phyloP scores from a whole-genome alignment of 257 asterid genomes.

The Haberlea rhodopensis region DNA sequence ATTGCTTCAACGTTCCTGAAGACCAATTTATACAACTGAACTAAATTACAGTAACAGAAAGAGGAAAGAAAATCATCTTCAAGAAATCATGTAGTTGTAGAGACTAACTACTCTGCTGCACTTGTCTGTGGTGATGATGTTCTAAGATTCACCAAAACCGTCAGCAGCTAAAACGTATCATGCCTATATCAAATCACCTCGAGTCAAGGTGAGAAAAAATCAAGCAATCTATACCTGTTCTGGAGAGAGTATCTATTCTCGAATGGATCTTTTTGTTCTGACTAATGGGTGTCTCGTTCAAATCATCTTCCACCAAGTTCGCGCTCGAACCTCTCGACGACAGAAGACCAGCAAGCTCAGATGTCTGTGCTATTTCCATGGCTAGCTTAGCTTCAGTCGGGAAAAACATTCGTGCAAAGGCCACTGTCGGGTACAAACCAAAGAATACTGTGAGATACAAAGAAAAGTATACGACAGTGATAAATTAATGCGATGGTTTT shows the following conservation, averaged over 20 bases:
- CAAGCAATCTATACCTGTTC: constrained; percentile 48
- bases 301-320: constrained; percentile 64
- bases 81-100: background rate
- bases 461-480: background rate
- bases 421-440: constrained; percentile 40
- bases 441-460: constrained; percentile 2
- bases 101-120: background rate
- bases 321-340: constrained; percentile 54
- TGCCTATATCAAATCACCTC: background rate
- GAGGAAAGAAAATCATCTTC: background rate
- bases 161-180: background rate
- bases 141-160: no score
- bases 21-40: background rate
- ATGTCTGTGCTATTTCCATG: constrained; percentile 71
- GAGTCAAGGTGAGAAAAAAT: constrained; percentile 1
- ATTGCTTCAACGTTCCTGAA: background rate
- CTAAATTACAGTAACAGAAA: background rate
- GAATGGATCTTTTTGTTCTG: constrained; percentile 50
- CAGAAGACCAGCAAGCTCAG: constrained; percentile 46
- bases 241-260: constrained; percentile 56
- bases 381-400: constrained; percentile 79
- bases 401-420: constrained; percentile 65
- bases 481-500: background rate
- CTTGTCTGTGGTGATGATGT: background rate
- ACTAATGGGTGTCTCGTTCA: constrained; percentile 64